A percentile compares a stretch with the other conserved stretches of the same genome.
These are phyloP conservation scores for Agaricus blazei DNA, from an alignment of 768 basidiomycete species.

Conservation along the genomic window DNA sequence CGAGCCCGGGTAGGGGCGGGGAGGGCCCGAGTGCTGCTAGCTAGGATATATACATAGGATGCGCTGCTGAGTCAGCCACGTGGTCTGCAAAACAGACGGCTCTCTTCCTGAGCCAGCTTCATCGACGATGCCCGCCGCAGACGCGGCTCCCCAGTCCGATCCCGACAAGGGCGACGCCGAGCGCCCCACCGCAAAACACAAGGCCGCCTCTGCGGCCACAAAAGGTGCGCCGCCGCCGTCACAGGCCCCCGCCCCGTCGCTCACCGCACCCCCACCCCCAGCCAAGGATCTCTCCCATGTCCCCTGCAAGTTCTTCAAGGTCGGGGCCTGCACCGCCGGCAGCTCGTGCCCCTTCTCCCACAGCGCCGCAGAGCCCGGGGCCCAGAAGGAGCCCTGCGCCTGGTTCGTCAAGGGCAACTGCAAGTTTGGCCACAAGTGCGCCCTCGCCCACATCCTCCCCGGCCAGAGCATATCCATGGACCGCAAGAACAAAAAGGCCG, in stretches of 20 bases:
- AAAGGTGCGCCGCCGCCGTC: conserved; percentile 18
- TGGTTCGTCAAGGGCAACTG: conserved; percentile 94
- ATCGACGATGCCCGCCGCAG: conserved; percentile 19
- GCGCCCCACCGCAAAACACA: conserved; percentile 21
- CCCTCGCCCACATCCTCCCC: conserved; percentile 89
- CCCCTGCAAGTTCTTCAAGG: conserved; percentile 96
- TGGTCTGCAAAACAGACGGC: too few species aligned
- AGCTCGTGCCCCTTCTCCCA: conserved; percentile 97
- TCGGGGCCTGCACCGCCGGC: conserved; percentile 91
- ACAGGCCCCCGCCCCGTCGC: neutral
- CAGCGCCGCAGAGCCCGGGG: conserved; percentile 61
- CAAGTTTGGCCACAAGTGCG: conserved; percentile 73
- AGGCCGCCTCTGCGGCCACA: conserved; percentile 19
- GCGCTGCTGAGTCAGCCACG: too few species aligned
- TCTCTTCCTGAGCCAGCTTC: neutral
- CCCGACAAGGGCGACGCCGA: conserved; percentile 21
- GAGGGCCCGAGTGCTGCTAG: too few species aligned
- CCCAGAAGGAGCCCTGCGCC: conserved; percentile 75
- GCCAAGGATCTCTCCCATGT: conserved; percentile 93
- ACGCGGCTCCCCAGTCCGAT: conserved; percentile 16
- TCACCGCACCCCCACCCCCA: conserved; percentile 18
- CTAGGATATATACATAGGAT: too few species aligned
- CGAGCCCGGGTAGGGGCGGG: too few species aligned
- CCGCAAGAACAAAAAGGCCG: conserved; percentile 94
- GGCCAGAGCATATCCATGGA: conserved; percentile 96